A percentile compares a stretch with the other conserved stretches of the same genome.
Evolutionary conservation across 306 rosid genomes (phyloP).

Genomic region (Pterocarpus santalinus): DNA sequence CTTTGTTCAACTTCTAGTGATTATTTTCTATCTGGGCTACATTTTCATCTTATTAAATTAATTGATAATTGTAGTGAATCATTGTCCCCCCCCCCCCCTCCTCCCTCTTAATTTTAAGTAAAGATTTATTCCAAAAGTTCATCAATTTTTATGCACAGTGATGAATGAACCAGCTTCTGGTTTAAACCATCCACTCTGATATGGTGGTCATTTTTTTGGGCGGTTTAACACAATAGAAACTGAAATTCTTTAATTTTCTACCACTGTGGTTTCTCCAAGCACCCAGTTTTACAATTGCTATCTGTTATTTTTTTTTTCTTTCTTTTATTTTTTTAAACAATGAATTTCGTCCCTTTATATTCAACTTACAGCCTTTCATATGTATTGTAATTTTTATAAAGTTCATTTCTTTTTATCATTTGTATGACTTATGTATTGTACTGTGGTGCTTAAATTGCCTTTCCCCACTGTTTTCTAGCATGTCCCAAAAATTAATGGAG

Average conservation of each 20-base stretch:
- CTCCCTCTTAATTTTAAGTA: not conserved
- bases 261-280: not conserved
- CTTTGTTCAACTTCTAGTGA: slow-evolving; percentile 9
- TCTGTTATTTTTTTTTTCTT: not conserved
- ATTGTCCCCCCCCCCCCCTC: too few relatives aligned
- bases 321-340: not conserved
- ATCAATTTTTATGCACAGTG: slow-evolving; percentile 3
- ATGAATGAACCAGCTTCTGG: slow-evolving; percentile 18
- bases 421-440: slow-evolving; percentile 18
- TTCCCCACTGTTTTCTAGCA: slow-evolving; percentile 60
- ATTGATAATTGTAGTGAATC: not conserved
- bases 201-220: not conserved
- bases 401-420: slow-evolving; percentile 30
- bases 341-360: slow-evolving; percentile 13
- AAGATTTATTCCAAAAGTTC: not conserved
- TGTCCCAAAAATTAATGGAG: slow-evolving; percentile 89
- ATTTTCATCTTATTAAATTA: slow-evolving; percentile 25
- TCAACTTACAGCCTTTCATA: not conserved
- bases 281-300: not conserved
- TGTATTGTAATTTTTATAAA: slow-evolving; percentile 3
- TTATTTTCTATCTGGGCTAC: not conserved
- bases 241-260: slow-evolving; percentile 21
- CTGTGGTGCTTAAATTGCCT: slow-evolving; percentile 21
- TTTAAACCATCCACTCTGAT: slow-evolving; percentile 20
- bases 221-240: slow-evolving; percentile 9